Percentiles rank a stretch among this genome's conserved stretches.
Evolutionary conservation across 805 yeast genomes (phyloP).

Genomic region (Saccharomycopsis selenospora): DNA sequence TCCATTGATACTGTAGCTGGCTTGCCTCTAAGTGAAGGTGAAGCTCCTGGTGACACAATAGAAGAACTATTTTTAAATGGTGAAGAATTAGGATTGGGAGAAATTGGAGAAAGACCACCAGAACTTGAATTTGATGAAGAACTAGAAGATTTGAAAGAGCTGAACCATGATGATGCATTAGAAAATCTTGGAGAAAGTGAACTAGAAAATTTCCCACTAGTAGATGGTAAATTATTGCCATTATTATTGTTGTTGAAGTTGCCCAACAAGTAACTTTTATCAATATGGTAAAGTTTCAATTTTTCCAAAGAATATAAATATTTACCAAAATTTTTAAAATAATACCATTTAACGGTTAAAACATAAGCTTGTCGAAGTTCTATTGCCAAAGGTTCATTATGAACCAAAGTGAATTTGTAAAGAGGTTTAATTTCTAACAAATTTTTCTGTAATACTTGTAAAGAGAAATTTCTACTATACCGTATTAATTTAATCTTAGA

Average conservation of each 20-base stretch:
- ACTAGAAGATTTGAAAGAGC: slow-evolving; percentile 8
- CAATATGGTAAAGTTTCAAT: slow-evolving; percentile 48
- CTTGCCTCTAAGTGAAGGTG: slow-evolving; percentile 1
- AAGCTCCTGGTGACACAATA: neutral
- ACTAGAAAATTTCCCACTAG: neutral
- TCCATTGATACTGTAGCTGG: slow-evolving; percentile 27
- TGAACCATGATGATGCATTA: slow-evolving; percentile 12
- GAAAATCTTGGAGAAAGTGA: neutral
- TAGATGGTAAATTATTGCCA: slow-evolving; percentile 22
- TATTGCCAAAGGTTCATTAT: slow-evolving; percentile 55
- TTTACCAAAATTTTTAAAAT: slow-evolving; percentile 66
- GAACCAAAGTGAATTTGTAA: slow-evolving; percentile 46
- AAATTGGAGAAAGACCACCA: neutral
- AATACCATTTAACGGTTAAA: slow-evolving; percentile 92
- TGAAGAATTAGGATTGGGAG: neutral
- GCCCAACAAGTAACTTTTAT: slow-evolving; percentile 51
- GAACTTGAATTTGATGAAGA: neutral
- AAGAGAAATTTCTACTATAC: slow-evolving; percentile 48
- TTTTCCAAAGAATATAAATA: slow-evolving; percentile 68
- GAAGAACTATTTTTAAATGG: neutral
- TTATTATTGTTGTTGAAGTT: slow-evolving; percentile 28
- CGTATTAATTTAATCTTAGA: slow-evolving; percentile 61
- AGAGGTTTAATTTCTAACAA: slow-evolving; percentile 57
- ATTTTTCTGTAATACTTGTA: slow-evolving; percentile 67
- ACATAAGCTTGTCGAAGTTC: slow-evolving; percentile 76